phyloP scores from a whole-genome alignment of 2,329 filamentous ascomycete genomes.

The Claviceps sorghi region DNA sequence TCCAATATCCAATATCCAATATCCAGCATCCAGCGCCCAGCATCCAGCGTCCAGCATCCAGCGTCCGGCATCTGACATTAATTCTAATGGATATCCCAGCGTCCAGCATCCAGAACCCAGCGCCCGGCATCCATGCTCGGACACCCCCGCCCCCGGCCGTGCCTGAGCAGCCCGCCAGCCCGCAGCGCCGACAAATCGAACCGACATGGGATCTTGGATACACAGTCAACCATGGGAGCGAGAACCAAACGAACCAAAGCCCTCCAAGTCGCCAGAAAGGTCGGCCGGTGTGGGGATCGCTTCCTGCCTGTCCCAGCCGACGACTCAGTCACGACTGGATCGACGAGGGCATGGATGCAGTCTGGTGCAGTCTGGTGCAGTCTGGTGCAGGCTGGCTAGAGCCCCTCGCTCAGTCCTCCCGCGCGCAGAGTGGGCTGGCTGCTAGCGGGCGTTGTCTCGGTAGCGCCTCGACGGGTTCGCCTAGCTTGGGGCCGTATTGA shows the following conservation, averaged over 20 bases:
- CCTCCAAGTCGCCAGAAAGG: background rate
- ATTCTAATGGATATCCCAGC: too few relatives aligned
- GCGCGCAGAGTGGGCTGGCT: background rate
- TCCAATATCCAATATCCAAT: background rate
- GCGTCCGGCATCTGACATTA: background rate
- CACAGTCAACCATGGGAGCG: background rate
- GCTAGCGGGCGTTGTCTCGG: background rate
- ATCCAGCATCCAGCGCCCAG: too few relatives aligned
- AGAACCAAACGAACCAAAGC: background rate
- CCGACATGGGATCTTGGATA: background rate
- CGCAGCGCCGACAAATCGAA: background rate
- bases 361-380: background rate
- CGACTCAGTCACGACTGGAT: background rate
- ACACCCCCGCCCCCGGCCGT: background rate
- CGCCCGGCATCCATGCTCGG: background rate
- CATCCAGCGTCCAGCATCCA: background rate
- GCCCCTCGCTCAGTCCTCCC: constrained; percentile 3
- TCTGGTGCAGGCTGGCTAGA: background rate
- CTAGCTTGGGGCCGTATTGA: background rate
- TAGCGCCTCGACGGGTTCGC: background rate
- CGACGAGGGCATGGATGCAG: background rate
- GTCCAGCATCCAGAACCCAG: too few relatives aligned
- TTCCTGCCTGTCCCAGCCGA: background rate
- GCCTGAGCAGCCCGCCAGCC: background rate
- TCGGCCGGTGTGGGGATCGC: background rate